Evolutionary conservation across 495 filamentous ascomycete species (phyloP).

Genomic region (Penicillium diatomitis): DNA sequence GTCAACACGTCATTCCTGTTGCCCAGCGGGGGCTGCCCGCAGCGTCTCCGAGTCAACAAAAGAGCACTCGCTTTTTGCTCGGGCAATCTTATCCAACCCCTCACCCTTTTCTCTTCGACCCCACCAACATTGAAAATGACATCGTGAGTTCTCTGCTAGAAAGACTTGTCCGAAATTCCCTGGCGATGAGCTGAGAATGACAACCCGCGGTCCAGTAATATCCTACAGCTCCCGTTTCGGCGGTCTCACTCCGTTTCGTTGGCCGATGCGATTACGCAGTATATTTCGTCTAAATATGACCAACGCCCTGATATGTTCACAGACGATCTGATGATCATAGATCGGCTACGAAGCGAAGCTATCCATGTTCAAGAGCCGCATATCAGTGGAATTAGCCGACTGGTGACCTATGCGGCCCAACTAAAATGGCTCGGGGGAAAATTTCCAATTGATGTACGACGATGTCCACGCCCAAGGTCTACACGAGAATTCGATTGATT

Average conservation of each 20-base stretch:
- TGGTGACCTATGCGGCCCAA: conserved; percentile 85
- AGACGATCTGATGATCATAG: conserved; percentile 78
- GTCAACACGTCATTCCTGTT: conserved; percentile 29
- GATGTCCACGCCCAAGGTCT: background rate
- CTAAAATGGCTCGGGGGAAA: conserved; percentile 91
- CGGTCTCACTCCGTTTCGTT: conserved; percentile 68
- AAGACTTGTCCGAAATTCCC: background rate
- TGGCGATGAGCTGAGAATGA: background rate
- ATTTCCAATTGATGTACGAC: conserved; percentile 85
- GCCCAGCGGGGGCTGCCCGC: conserved; percentile 22
- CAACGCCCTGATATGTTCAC: conserved; percentile 98
- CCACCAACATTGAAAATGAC: conserved; percentile 25
- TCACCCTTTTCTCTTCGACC: background rate
- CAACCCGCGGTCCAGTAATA: conserved; percentile 28
- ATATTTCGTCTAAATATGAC: conserved; percentile 98
- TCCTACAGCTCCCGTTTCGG: conserved; percentile 73
- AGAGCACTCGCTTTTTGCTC: conserved; percentile 9
- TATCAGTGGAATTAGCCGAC: conserved; percentile 75
- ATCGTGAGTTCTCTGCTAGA: conserved; percentile 25
- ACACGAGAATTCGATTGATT: background rate
- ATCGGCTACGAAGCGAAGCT: conserved; percentile 70
- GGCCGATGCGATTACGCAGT: conserved; percentile 78
- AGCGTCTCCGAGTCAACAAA: conserved; percentile 31
- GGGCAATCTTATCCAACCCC: conserved; percentile 2
- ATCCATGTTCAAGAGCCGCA: conserved; percentile 84